Evolutionary conservation across 768 basidiomycete species (phyloP), one percentile per base, ranked within the genome.

Genomic region (Termitomyces sp.): DNA sequence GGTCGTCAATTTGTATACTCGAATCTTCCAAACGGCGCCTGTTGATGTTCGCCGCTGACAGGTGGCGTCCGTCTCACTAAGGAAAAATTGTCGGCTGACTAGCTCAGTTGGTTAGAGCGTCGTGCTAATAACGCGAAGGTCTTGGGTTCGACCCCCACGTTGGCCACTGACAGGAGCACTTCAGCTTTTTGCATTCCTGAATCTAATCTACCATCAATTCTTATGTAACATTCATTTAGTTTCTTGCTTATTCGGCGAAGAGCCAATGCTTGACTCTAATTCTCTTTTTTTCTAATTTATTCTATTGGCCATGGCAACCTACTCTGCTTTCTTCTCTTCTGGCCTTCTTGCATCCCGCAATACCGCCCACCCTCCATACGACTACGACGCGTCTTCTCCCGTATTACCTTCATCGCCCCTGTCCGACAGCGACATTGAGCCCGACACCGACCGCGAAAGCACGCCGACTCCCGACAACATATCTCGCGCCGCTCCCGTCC

Each of bases 51-150:
- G n/a, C n/a, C n/a, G n/a, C n/a, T n/a, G n/a, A n/a, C n/a, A n/a
- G n/a, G n/a, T n/a, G n/a, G n/a, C n/a, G n/a, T n/a, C n/a, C n/a
- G n/a, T n/a, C n/a, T n/a, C n/a, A n/a, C n/a, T n/a, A n/a, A n/a
- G n/a, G n/a, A n/a, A n/a, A n/a, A n/a, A n/a, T n/a, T n/a, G n/a
- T n/a, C n/a, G 87, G 88, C 87, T 86, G 87, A 83, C 85, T 90
- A 89, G 88, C 89, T 90, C 88, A 90, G 89, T 76, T 89, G 89
- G 88, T 90, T 89, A 89, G 89, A 89, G 88, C 88, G 87, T 89
- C 83, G 87, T 87, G 84, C 87, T 89, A 89, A 87, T 86, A 83
- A 85, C 82, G 81, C 84, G 82, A 85, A 86, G 83, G 84, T 85
- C 85, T 82, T 86, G 84, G 84, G 84, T 86, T 85, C 84, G 83